phyloP scores from a whole-genome alignment of 2,329 filamentous ascomycete species.

The Xylaria sp. region DNA sequence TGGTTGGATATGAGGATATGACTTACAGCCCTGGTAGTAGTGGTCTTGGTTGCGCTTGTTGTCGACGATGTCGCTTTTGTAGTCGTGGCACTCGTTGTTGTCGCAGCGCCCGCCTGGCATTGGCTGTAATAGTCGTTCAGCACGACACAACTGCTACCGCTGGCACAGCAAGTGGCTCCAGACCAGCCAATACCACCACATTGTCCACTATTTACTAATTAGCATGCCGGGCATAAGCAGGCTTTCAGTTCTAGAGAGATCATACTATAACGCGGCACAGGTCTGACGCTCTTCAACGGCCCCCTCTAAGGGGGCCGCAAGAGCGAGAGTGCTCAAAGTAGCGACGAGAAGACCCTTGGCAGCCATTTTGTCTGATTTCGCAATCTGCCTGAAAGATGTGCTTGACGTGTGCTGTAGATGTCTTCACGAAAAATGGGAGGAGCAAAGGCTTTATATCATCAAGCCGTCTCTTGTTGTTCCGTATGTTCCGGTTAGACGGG shows the following conservation, averaged over 20 bases:
- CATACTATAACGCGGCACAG: constrained; percentile 30
- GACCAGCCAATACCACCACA: constrained; percentile 53
- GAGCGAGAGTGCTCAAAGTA: constrained; percentile 44
- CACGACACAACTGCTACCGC: constrained; percentile 45
- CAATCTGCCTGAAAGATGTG: constrained; percentile 5
- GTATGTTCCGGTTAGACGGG: constrained; percentile 32
- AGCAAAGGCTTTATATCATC: constrained; percentile 23
- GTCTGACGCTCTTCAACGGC: constrained; percentile 47
- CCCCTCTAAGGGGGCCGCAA: constrained; percentile 48
- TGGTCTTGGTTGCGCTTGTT: constrained; percentile 41
- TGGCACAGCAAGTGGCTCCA: constrained; percentile 52
- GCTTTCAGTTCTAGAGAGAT: background rate
- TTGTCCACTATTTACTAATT: constrained; percentile 40
- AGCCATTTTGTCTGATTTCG: constrained; percentile 33
- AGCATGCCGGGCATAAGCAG: constrained; percentile 17
- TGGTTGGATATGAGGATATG: constrained; percentile 1
- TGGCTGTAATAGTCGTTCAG: constrained; percentile 36
- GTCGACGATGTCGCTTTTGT: constrained; percentile 26
- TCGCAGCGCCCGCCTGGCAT: constrained; percentile 30
- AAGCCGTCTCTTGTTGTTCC: constrained; percentile 10
- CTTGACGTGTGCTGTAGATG: constrained; percentile 8
- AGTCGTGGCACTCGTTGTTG: constrained; percentile 22
- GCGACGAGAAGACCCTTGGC: constrained; percentile 42
- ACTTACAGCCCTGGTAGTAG: constrained; percentile 28
- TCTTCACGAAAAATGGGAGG: background rate